These are phyloP conservation scores for Penicillium silybi DNA, from an alignment of 495 filamentous ascomycete genomes.

Conservation along the genomic window DNA sequence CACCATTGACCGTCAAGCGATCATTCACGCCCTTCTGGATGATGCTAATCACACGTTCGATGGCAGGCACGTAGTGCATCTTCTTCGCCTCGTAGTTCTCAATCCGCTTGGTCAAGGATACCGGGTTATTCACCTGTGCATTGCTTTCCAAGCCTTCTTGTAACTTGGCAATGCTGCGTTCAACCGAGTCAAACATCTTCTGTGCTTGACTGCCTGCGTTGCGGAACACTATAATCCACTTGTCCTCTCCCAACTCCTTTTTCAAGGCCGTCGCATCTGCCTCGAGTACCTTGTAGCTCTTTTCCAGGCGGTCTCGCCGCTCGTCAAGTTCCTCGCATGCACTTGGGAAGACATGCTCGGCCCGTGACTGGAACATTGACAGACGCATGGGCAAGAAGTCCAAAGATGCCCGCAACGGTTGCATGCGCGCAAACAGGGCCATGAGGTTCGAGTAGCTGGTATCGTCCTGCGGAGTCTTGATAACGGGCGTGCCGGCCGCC, in stretches of 20 bases:
- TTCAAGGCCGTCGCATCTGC: constrained; percentile 80
- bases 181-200: constrained; percentile 91
- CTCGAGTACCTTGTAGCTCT: constrained; percentile 76
- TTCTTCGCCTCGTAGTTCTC: constrained; percentile 96
- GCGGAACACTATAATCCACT: constrained; percentile 92
- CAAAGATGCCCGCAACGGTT: constrained; percentile 84
- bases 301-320: constrained; percentile 65
- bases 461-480: constrained; percentile 66
- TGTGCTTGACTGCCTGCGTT: constrained; percentile 89
- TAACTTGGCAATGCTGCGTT: constrained; percentile 76
- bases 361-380: constrained; percentile 75
- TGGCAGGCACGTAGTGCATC: constrained; percentile 89
- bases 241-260: constrained; percentile 87
- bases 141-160: constrained; percentile 74
- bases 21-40: constrained; percentile 91
- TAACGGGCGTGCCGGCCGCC: constrained; percentile 53
- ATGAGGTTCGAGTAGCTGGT: constrained; percentile 71
- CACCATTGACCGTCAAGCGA: constrained; percentile 88
- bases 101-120: constrained; percentile 68
- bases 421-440: constrained; percentile 88
- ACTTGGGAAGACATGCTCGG: constrained; percentile 72
- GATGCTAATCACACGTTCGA: constrained; percentile 82
- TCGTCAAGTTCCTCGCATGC: constrained; percentile 85
- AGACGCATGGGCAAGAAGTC: constrained; percentile 97
- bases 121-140: constrained; percentile 63